Evolutionary conservation across 2,329 filamentous ascomycete genomes (phyloP).

Genomic region (Calonectria montana): DNA sequence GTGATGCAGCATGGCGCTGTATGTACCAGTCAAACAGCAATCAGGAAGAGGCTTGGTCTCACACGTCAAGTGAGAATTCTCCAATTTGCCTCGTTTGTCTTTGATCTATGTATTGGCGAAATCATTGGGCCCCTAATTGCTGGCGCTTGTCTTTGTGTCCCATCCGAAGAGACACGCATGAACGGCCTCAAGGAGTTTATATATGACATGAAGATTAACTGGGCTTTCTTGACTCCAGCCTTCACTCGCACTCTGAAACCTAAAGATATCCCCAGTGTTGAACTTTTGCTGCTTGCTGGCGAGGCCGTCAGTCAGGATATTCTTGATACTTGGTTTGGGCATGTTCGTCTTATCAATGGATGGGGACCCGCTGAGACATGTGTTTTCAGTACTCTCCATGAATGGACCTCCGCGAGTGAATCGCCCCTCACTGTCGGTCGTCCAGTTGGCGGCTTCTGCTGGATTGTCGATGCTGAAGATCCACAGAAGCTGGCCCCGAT

Average conservation of each 20-base stretch:
- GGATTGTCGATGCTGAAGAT: conserved; percentile 25
- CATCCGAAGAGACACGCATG: not conserved
- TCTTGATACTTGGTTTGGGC: conserved; percentile 15
- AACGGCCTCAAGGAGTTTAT: not conserved
- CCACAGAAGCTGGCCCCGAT: conserved; percentile 18
- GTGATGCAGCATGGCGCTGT: conserved; percentile 11
- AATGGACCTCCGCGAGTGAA: conserved; percentile 1
- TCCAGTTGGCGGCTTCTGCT: conserved; percentile 21
- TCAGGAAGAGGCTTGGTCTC: not conserved
- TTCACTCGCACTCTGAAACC: not conserved
- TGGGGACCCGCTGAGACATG: conserved; percentile 29
- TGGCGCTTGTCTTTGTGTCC: conserved; percentile 1
- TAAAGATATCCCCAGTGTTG: not conserved
- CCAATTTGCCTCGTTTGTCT: conserved; percentile 4
- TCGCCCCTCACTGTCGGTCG: conserved; percentile 14
- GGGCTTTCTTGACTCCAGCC: conserved; percentile 7
- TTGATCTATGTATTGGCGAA: conserved; percentile 9
- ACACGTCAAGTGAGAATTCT: not conserved
- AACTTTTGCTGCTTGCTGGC: conserved; percentile 18
- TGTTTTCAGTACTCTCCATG: conserved; percentile 19
- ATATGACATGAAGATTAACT: not conserved
- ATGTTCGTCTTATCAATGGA: conserved; percentile 22
- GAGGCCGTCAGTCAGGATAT: conserved; percentile 22
- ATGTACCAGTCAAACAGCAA: conserved; percentile 7
- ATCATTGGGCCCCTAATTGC: not conserved